These are phyloP conservation scores for Corynascus novoguineensis DNA, from an alignment of 495 filamentous ascomycete species.

Conservation along the genomic window DNA sequence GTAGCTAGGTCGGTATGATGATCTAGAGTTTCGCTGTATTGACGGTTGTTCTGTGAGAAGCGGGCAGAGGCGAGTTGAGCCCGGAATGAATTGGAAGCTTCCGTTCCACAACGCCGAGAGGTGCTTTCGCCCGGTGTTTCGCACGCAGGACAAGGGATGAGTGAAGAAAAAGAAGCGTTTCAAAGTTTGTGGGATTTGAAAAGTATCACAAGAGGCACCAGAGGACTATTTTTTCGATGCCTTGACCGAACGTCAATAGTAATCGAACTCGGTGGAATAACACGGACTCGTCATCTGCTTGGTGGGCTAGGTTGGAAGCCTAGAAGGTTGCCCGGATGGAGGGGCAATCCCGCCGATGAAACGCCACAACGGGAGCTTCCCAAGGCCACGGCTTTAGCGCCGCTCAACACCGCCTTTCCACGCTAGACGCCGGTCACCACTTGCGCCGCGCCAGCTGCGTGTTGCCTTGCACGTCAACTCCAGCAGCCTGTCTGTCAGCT, in stretches of 20 bases:
- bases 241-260: not conserved
- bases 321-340: constrained; percentile 17
- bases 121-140: no score
- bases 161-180: no score
- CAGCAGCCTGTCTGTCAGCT: constrained; percentile 18
- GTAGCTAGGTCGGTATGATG: no score
- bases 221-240: no score
- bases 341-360: constrained; percentile 13
- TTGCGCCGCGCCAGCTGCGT: constrained; percentile 37
- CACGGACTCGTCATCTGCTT: constrained; percentile 2
- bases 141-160: no score
- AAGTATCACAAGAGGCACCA: no score
- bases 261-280: constrained; percentile 5
- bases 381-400: constrained; percentile 15
- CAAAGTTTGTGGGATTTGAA: no score
- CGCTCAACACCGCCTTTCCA: constrained; percentile 21
- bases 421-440: constrained; percentile 14
- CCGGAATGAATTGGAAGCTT: no score
- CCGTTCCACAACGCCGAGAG: no score
- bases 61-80: no score
- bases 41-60: no score
- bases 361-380: constrained; percentile 11
- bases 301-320: not conserved
- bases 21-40: no score
- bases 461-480: constrained; percentile 34